A percentile compares a stretch with the other conserved stretches of the same genome.
Conservation (phyloP, 2,329 filamentous ascomycete species). For the Magnaporthales sp. region DNA sequence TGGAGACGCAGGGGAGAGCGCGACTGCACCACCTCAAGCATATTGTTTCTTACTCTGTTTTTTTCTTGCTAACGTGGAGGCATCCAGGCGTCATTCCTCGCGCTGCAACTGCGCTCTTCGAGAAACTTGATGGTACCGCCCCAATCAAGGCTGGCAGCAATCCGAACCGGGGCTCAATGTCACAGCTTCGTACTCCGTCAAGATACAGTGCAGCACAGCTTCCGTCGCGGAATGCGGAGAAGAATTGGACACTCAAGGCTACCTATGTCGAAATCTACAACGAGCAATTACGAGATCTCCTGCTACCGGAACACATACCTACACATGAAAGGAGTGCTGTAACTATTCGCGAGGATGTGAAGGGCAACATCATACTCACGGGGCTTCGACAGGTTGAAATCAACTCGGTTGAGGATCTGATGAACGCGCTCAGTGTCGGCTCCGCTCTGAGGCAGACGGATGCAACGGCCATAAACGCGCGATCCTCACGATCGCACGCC, state of each 20-base stretch:
- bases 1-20: not conserved
- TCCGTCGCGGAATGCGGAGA: slow-evolving; percentile 44
- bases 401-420: slow-evolving; percentile 83
- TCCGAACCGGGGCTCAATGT: slow-evolving; percentile 55
- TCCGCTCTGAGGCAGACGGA: slow-evolving; percentile 94
- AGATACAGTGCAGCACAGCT: slow-evolving; percentile 58
- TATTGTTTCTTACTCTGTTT: not conserved
- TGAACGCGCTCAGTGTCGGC: slow-evolving; percentile 83
- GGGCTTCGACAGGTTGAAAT: slow-evolving; percentile 82
- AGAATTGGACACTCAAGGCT: slow-evolving; percentile 84
- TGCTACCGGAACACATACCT: slow-evolving; percentile 68
- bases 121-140: slow-evolving; percentile 60
- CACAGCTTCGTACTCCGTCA: slow-evolving; percentile 70
- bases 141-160: slow-evolving; percentile 23
- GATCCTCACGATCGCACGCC: slow-evolving; percentile 94
- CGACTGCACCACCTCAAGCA: not conserved
- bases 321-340: slow-evolving; percentile 65
- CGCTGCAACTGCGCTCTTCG: slow-evolving; percentile 78
- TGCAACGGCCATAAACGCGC: slow-evolving; percentile 92
- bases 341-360: slow-evolving; percentile 88
- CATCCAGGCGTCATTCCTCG: slow-evolving; percentile 81
- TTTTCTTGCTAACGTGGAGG: not conserved
- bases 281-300: slow-evolving; percentile 83
- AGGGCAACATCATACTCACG: slow-evolving; percentile 89
- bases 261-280: slow-evolving; percentile 99